Percentiles rank a stretch among this genome's conserved stretches.
These are phyloP conservation scores for Nakazawaea siamensis DNA, from an alignment of 805 yeast species.

Conservation along the genomic window DNA sequence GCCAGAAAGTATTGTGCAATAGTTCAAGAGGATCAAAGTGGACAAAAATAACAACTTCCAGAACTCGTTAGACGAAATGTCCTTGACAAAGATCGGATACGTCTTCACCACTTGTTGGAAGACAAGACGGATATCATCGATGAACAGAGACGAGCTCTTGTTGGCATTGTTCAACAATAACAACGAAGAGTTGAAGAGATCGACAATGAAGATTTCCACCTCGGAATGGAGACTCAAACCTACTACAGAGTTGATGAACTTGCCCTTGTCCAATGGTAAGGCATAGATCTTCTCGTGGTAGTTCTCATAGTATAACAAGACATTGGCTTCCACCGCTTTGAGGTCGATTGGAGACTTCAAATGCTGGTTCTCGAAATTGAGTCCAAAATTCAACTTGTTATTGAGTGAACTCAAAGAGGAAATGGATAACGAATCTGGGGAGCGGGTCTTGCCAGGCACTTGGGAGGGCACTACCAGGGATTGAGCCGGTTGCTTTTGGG, in stretches of 20 bases:
- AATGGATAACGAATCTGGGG: conserved; percentile 11
- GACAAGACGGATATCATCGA: conserved; percentile 25
- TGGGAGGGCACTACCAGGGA: neutral
- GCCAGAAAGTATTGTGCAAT: conserved; percentile 51
- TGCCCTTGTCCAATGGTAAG: conserved; percentile 27
- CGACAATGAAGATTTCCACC: conserved; percentile 24
- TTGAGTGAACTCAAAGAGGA: conserved; percentile 16
- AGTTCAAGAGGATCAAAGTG: conserved; percentile 39
- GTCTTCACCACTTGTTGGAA: conserved; percentile 27
- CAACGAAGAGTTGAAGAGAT: conserved; percentile 32
- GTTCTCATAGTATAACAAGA: conserved; percentile 32
- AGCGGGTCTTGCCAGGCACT: conserved; percentile 1
- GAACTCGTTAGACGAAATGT: conserved; percentile 18
- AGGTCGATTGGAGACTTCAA: conserved; percentile 16
- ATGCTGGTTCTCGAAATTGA: conserved; percentile 11
- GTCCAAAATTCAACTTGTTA: conserved; percentile 12
- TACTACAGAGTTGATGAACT: conserved; percentile 18
- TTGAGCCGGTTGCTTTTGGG: neutral
- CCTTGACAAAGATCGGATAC: conserved; percentile 25
- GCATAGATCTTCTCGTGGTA: conserved; percentile 39
- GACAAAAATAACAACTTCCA: conserved; percentile 26
- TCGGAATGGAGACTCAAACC: conserved; percentile 20
- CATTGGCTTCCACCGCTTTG: conserved; percentile 23
- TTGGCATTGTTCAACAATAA: conserved; percentile 25
- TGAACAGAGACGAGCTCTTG: conserved; percentile 13